A percentile compares a stretch with the other conserved stretches of the same genome.
These are phyloP conservation scores for Pinguiococcus pyrenoidosus DNA, from an alignment of 108 stramenopile genomes.

Conservation along the genomic window DNA sequence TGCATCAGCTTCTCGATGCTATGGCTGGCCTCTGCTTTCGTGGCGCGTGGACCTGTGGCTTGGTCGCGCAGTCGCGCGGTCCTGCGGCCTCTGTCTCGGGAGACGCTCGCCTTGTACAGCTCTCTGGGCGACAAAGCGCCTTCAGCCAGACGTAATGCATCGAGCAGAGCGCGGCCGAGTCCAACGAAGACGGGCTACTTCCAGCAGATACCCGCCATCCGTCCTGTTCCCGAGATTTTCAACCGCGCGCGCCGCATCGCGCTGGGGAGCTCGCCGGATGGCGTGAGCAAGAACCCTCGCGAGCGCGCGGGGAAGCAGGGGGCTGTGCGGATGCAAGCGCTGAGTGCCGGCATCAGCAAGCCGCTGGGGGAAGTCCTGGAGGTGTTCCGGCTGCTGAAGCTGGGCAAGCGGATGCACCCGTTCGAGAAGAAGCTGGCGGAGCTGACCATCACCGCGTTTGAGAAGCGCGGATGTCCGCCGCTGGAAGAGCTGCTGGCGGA, in stretches of 20 bases:
- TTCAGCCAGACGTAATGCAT: too few species aligned
- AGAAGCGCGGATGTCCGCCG: constrained; percentile 10
- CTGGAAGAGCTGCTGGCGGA: constrained; percentile 35
- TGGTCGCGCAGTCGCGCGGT: too few species aligned
- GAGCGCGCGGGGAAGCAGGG: constrained; percentile 22
- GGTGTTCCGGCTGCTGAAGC: constrained; percentile 56
- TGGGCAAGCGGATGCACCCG: constrained; percentile 65
- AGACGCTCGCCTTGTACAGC: too few species aligned
- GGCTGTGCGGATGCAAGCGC: constrained; percentile 44
- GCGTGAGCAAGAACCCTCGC: constrained; percentile 20
- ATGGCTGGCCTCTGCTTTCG: too few species aligned
- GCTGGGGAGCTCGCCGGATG: background rate
- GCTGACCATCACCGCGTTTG: constrained; percentile 51
- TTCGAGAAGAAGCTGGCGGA: constrained; percentile 82
- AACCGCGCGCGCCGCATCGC: background rate
- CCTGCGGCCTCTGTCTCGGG: too few species aligned
- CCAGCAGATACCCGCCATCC: too few species aligned
- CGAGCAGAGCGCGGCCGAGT: too few species aligned
- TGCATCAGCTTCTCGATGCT: too few species aligned
- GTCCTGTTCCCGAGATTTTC: too few species aligned
- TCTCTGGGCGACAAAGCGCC: too few species aligned
- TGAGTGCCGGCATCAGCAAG: constrained; percentile 56
- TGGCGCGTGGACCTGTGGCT: too few species aligned
- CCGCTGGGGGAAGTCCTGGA: constrained; percentile 63
- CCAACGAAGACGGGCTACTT: too few species aligned